Evolutionary conservation across 805 yeast species (phyloP).

Genomic region (Suhomyces canberraensis): DNA sequence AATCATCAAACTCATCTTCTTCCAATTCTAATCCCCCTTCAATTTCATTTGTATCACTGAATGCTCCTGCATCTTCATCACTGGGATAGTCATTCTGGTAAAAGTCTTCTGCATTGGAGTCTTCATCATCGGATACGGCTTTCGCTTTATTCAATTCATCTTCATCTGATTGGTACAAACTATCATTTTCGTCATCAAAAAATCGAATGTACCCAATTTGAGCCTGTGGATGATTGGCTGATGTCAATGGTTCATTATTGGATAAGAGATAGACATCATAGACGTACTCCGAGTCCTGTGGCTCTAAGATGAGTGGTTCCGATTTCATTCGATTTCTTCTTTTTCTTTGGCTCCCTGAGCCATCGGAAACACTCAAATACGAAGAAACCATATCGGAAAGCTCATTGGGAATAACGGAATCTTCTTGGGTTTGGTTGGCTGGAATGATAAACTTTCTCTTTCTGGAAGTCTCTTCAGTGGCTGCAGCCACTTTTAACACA

Average conservation of each 20-base stretch:
- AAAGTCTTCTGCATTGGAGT: conserved; percentile 87
- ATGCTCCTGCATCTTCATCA: conserved; percentile 66
- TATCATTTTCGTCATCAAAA: conserved; percentile 52
- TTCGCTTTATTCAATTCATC: conserved; percentile 26
- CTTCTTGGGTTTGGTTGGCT: conserved; percentile 29
- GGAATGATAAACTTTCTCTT: conserved; percentile 37
- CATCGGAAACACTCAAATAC: conserved; percentile 43
- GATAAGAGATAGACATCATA: conserved; percentile 71
- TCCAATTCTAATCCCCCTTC: conserved; percentile 2
- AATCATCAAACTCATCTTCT: conserved; percentile 6
- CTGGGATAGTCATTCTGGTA: conserved; percentile 94
- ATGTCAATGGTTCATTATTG: conserved; percentile 30
- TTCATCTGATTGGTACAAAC: conserved; percentile 34
- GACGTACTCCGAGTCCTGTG: conserved; percentile 62
- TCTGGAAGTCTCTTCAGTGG: conserved; percentile 4
- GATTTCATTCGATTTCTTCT: conserved; percentile 4
- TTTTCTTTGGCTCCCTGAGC: conserved; percentile 12
- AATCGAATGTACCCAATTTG: conserved; percentile 53
- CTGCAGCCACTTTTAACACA: conserved; percentile 7
- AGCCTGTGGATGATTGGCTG: conserved; percentile 48
- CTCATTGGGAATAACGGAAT: conserved; percentile 49
- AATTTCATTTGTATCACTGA: conserved; percentile 27
- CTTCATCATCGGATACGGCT: conserved; percentile 65
- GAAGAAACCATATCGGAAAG: conserved; percentile 72
- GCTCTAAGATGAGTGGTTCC: not conserved